Evolutionary conservation across 768 basidiomycete genomes (phyloP), one percentile per base, ranked within the genome.

Genomic region (Nidula microcarpa): DNA sequence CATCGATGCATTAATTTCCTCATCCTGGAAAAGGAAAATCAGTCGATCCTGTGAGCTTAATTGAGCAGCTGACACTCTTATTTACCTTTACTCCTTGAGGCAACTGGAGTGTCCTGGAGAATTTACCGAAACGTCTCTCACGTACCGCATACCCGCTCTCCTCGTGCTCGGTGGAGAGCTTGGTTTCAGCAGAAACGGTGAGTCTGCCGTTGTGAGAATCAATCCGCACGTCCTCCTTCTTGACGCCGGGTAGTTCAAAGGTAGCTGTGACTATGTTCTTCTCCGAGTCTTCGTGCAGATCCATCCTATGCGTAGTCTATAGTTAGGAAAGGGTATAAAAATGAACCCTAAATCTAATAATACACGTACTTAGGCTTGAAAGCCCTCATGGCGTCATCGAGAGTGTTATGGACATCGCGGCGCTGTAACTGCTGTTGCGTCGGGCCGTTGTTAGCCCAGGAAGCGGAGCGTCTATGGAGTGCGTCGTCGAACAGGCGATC

Each of bases 171-270:
- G 33, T 9, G 11, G 48, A 49, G 39, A 41, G 46, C 43, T 65
- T 71, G 18, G 60, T 68, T 66, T 85, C 77, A 8, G 80, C 84
- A 3, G 80, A 76, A 47, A 86, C 61, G 44, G 65, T 77, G 48
- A 86, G 75, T 2, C 72, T 66, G 53, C 77, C 75, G 54, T 77
- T 72, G 53, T 76, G 73, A 6, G 82, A 59, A 51, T 84, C 81
- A 57, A 86, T 75, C 47, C 66, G 64, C 47, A 85, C 68, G 54
- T 83, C 66, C 45, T 81, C 76, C 33, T 78, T 75, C 52, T 67
- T 67, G 37, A 84, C 32, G 16, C 83, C 83, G 0, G 85, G 83
- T 6, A 86, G 66, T 57, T 86, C 84, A 60, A 85, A 82, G 6
- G 71, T 64, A 41, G 82, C 82, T 0, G 78, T 80, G 37, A 85